A percentile compares a stretch with the other conserved stretches of the same genome.
Evolutionary conservation across 2,329 filamentous ascomycete genomes (phyloP).

Genomic region (Penicillium hordei): DNA sequence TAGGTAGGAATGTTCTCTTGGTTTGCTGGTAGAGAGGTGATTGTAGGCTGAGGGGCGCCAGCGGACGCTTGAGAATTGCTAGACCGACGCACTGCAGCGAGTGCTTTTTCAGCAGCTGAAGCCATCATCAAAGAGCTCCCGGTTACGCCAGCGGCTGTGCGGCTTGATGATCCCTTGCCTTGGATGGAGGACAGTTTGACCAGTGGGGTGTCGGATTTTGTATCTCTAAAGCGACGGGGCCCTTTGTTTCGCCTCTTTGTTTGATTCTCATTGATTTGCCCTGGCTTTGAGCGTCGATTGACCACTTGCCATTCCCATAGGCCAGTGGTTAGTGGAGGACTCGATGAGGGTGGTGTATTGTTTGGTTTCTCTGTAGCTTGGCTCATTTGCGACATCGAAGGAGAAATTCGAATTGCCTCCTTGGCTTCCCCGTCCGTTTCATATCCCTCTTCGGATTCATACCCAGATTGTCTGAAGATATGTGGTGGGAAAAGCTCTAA

Average conservation of each 20-base stretch:
- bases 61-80: constrained; percentile 33
- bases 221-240: constrained; percentile 19
- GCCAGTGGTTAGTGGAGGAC: constrained; percentile 23
- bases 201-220: constrained; percentile 25
- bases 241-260: constrained; percentile 15
- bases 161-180: constrained; percentile 34
- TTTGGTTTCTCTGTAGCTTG: constrained; percentile 32
- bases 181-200: constrained; percentile 28
- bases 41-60: constrained; percentile 11
- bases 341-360: constrained; percentile 24
- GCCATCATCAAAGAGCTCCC: constrained; percentile 22
- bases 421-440: constrained; percentile 36
- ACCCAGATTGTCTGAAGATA: constrained; percentile 28
- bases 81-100: constrained; percentile 40
- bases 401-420: constrained; percentile 26
- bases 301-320: constrained; percentile 38
- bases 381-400: constrained; percentile 33
- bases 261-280: constrained; percentile 10
- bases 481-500: constrained; percentile 36
- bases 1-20: constrained; percentile 38
- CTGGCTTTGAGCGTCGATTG: constrained; percentile 20
- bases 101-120: constrained; percentile 41
- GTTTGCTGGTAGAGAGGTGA: constrained; percentile 4
- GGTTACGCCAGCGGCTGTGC: constrained; percentile 15
- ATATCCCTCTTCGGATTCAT: constrained; percentile 35